These are phyloP conservation scores for Spatholobus suberectus DNA, from an alignment of 306 rosid genomes.

Conservation along the genomic window DNA sequence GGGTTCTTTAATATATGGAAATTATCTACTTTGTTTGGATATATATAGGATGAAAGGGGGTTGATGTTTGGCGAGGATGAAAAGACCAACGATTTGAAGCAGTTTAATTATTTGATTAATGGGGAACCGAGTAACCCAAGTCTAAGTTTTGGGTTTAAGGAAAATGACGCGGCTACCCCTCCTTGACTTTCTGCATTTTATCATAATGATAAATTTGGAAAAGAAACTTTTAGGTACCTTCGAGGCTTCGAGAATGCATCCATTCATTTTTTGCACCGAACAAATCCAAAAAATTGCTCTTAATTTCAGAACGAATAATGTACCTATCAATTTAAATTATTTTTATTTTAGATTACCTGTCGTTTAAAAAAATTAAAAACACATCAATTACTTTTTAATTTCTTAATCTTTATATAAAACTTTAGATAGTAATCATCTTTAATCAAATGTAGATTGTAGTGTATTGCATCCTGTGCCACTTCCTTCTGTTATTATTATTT, in stretches of 20 bases:
- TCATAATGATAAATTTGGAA: conserved; percentile 1
- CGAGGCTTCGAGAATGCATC: conserved; percentile 36
- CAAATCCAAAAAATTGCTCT: neutral
- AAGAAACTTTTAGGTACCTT: neutral
- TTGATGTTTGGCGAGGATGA: conserved; percentile 42
- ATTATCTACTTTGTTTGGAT: neutral
- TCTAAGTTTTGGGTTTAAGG: conserved; percentile 41
- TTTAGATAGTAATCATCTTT: neutral
- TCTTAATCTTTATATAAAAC: neutral
- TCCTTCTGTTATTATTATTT: neutral
- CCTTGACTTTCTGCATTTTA: conserved; percentile 57
- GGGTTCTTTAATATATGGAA: conserved; percentile 31
- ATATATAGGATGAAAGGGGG: conserved; percentile 27
- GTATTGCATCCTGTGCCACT: neutral
- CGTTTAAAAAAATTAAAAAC: neutral
- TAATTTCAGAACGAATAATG: neutral
- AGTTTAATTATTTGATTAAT: neutral
- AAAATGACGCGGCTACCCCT: conserved; percentile 62
- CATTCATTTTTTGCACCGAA: neutral
- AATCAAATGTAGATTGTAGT: neutral
- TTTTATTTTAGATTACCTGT: neutral
- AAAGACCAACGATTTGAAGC: conserved; percentile 15
- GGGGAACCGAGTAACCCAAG: conserved; percentile 47
- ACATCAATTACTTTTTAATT: neutral
- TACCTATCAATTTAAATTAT: neutral